Evolutionary conservation across 345 rosid genomes (phyloP).

Genomic region (Brassica napus): Da-Ae NC_063450.1:24389501-24390000

Average conservation of each 20-base stretch:
- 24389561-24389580: constrained; percentile 71
- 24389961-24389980: constrained; percentile 67
- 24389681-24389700: constrained; percentile 89
- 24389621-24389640: constrained; percentile 85
- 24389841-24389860: constrained; percentile 71
- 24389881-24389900: constrained; percentile 78
- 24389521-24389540: constrained; percentile 55
- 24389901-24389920: constrained; percentile 78
- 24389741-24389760: constrained; percentile 91
- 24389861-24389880: constrained; percentile 84
- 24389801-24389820: constrained; percentile 63
- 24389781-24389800: constrained; percentile 81
- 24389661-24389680: constrained; percentile 90
- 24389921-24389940: constrained; percentile 88
- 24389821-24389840: constrained; percentile 75
- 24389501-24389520: constrained; percentile 72
- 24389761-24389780: constrained; percentile 94
- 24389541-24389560: constrained; percentile 46
- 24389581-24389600: constrained; percentile 87
- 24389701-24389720: constrained; percentile 88
- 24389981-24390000: constrained; percentile 53
- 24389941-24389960: constrained; percentile 86
- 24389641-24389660: constrained; percentile 88
- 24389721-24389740: constrained; percentile 93
- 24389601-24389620: constrained; percentile 91